Evolutionary conservation across 352 stramenopile genomes (phyloP).

Genomic region (Pythium aphanidermatum): DNA sequence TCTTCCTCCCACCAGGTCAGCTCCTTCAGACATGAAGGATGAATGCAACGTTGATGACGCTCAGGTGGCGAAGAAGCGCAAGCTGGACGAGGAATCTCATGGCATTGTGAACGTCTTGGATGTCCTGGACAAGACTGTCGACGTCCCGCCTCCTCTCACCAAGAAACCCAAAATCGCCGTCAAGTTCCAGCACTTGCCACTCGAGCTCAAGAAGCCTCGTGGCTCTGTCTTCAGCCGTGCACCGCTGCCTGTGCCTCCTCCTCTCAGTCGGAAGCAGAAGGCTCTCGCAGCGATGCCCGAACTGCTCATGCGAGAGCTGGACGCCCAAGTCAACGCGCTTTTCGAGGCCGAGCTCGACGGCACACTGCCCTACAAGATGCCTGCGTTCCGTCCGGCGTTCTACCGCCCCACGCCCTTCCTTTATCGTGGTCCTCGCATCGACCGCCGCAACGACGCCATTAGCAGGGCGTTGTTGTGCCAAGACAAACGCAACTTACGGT

Average conservation of each 20-base stretch:
- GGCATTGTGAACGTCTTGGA: not conserved
- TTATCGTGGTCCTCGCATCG: constrained; percentile 29
- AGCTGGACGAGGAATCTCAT: not conserved
- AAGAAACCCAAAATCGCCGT: constrained; percentile 14
- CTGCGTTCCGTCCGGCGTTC: constrained; percentile 38
- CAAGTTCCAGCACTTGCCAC: constrained; percentile 5
- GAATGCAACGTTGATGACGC: not conserved
- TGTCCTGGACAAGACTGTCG: not conserved
- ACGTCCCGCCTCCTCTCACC: too few species aligned
- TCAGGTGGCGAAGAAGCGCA: not conserved
- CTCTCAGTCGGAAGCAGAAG: constrained; percentile 34
- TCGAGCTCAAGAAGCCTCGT: constrained; percentile 10
- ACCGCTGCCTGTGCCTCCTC: constrained; percentile 8
- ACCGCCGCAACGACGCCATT: constrained; percentile 29
- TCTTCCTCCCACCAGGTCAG: too few species aligned
- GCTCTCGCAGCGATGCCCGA: constrained; percentile 27
- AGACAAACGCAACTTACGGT: constrained; percentile 63
- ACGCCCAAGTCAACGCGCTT: constrained; percentile 22
- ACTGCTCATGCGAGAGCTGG: constrained; percentile 27
- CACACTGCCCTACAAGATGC: too few species aligned
- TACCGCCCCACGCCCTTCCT: constrained; percentile 44
- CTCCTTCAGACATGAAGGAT: too few species aligned
- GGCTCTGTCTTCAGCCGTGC: constrained; percentile 9
- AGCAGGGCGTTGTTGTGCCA: constrained; percentile 49
- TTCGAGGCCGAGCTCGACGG: constrained; percentile 20